Conservation (phyloP, 495 filamentous ascomycete genomes). For the Aspergillus sclerotioniger region DNA sequence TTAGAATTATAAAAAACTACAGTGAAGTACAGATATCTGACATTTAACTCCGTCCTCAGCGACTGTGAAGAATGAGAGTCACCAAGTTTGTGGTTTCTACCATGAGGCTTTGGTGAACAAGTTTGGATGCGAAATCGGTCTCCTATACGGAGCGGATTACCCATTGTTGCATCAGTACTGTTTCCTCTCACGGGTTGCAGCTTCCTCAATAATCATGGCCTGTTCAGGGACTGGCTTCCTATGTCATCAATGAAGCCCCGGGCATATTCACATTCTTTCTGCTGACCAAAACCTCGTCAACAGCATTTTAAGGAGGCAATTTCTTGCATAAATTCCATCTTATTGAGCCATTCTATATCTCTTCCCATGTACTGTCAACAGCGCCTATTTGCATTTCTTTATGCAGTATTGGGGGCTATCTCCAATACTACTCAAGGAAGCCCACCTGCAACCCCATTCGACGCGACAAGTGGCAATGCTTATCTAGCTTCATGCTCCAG, state of each 20-base stretch:
- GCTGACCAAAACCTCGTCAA: not conserved
- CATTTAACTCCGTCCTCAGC: no score
- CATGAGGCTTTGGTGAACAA: no score
- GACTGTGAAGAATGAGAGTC: no score
- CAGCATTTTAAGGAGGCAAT: not conserved
- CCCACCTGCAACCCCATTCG: not conserved
- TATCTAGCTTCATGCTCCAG: not conserved
- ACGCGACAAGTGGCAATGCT: not conserved
- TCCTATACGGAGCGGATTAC: no score
- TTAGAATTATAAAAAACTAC: no score
- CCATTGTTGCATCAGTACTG: no score
- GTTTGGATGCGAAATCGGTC: no score
- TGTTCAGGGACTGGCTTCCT: not conserved
- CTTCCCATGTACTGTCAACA: conserved; percentile 15
- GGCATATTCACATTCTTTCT: not conserved
- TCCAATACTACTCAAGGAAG: not conserved
- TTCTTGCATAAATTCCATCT: not conserved
- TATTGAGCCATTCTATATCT: not conserved
- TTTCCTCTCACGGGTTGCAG: not conserved
- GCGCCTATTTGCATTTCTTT: conserved; percentile 7
- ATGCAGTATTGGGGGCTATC: conserved; percentile 1
- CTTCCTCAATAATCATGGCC: not conserved
- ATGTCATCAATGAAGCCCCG: not conserved
- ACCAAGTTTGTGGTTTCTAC: no score
- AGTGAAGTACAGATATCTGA: no score